Percentiles rank a stretch among this genome's conserved stretches.
phyloP scores from a whole-genome alignment of 179 eudicot genomes.

The Beta corolliflora region DNA sequence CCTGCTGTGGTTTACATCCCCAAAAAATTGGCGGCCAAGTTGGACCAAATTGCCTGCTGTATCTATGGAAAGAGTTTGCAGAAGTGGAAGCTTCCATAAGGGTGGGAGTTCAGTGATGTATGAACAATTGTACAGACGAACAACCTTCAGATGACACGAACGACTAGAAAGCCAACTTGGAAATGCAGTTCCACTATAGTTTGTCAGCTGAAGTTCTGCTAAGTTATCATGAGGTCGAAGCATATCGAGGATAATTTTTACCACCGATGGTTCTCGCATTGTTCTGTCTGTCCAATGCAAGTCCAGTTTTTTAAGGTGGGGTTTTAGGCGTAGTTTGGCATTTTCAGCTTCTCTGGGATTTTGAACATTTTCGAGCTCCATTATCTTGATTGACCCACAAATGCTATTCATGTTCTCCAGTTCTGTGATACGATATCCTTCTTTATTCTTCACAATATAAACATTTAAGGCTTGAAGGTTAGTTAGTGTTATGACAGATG shows the following conservation, averaged over 20 bases:
- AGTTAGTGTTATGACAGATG: too few species aligned
- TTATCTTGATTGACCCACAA: background rate
- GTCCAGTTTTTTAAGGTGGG: background rate
- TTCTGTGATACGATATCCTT: conserved; percentile 11
- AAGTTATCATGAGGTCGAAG: background rate
- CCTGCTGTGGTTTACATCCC: background rate
- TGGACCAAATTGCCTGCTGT: background rate
- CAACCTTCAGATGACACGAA: background rate
- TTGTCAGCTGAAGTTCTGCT: background rate
- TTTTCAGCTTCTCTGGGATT: background rate
- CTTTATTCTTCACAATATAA: background rate
- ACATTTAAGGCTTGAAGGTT: background rate
- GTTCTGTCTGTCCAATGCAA: background rate
- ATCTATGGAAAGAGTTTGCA: background rate
- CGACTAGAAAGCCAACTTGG: background rate
- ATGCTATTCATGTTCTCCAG: background rate
- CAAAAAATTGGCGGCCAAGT: conserved; percentile 5
- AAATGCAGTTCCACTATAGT: background rate
- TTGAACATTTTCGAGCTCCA: background rate
- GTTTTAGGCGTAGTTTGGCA: background rate
- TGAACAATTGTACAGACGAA: background rate
- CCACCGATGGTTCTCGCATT: background rate
- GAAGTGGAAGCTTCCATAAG: conserved; percentile 2
- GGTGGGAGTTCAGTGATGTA: background rate
- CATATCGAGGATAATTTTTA: background rate